Evolutionary conservation across 2,329 filamentous ascomycete genomes (phyloP), one percentile per base, ranked within the genome.

Genomic region (Stachybotrys echinatus): DNA sequence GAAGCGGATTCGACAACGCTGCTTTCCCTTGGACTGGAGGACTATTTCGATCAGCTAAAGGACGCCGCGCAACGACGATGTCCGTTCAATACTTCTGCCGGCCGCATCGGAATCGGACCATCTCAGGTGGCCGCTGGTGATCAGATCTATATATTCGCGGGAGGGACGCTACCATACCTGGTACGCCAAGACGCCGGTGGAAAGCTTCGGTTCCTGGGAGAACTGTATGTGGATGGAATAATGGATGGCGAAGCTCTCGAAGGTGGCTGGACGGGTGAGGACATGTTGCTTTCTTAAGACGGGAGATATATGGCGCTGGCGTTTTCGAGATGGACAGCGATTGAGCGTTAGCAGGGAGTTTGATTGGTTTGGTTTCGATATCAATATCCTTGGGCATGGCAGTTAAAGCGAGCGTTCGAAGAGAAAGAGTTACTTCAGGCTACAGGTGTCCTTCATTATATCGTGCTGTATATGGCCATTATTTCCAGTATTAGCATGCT

Each of bases 161-260:
- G 48, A 37, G 23, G 20, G 6, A 21, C 40, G 14, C 37, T 48
- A 20, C 47, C 48, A 5, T 37, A 38, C 14, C n/a, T 49, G 23
- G 23, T 44, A n/a, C 37, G 48, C 17, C 47, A 21, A 19, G 42
- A 31, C 38, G 14, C 18, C 19, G 17, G 44, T 20, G 48, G 23
- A 40, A 44, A 42, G 20, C 48, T 49, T 7, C 42, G 38, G 4
- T 12, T 49, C 18, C 20, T 49, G 34, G 48, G 48, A 23, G 48
- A 49, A 37, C 39, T 22, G 12, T 49, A 44, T 23, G 31, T 18
- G 4, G 23, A 49, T 20, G 48, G 48, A n/a, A 45, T 49, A 18
- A 49, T 49, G 48, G 48, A 49, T 37, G 48, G 48, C 18, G 48
- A 49, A 18, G 48, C 48, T 20, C 21, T 49, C 39, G 8, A 49